phyloP scores from a whole-genome alignment of 352 stramenopile genomes.

The Thalassiosira hispida region DNA sequence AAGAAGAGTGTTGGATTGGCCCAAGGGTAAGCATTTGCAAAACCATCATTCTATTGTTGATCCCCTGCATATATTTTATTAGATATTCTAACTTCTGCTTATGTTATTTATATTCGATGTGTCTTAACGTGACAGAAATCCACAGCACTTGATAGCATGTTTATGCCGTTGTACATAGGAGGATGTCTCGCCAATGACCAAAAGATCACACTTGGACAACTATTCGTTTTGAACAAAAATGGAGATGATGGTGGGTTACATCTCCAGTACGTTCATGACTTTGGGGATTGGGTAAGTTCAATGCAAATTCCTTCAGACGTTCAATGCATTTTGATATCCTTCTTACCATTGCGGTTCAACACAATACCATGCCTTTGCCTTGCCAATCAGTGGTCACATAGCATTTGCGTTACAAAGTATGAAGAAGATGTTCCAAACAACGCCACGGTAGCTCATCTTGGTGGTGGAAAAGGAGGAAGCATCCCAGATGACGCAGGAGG shows the following conservation, averaged over 20 bases:
- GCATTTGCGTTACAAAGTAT: conserved; percentile 6
- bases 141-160: conserved; percentile 23
- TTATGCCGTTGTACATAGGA: conserved; percentile 33
- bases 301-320: no score
- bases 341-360: no score
- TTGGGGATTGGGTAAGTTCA: conserved; percentile 28
- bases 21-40: conserved; percentile 1
- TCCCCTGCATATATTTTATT: no score
- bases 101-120: no score
- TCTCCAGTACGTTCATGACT: conserved; percentile 21
- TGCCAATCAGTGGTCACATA: conserved; percentile 23
- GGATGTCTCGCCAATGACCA: conserved; percentile 36
- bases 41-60: no score
- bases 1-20: conserved; percentile 31
- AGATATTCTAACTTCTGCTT: no score
- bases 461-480: conserved; percentile 10
- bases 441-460: conserved; percentile 14
- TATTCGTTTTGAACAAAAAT: conserved; percentile 21
- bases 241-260: background rate
- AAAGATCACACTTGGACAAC: conserved; percentile 24
- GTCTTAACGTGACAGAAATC: no score
- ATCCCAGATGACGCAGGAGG: conserved; percentile 25
- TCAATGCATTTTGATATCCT: no score
- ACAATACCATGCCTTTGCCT: no score
- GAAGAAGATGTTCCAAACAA: background rate